These are phyloP conservation scores for Desmodesmus armatus DNA, from an alignment of 139 green algal species.

Conservation along the genomic window DNA sequence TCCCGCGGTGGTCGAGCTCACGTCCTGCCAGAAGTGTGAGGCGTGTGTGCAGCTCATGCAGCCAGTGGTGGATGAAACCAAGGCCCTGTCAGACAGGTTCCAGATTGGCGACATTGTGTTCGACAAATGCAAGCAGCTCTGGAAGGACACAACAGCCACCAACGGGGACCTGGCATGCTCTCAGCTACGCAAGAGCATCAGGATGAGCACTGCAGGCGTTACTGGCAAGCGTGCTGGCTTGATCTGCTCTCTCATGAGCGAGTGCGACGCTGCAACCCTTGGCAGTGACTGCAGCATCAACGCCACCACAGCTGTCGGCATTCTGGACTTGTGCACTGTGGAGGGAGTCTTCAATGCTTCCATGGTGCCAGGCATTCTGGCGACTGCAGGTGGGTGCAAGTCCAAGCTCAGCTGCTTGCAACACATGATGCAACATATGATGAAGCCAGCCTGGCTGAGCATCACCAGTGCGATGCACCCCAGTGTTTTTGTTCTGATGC, in stretches of 20 bases:
- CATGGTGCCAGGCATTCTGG: background rate
- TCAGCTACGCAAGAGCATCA: background rate
- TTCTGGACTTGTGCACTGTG: background rate
- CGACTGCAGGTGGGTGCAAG: background rate
- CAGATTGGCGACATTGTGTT: background rate
- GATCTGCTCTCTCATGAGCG: background rate
- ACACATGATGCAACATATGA: too few species aligned
- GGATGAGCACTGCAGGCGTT: background rate
- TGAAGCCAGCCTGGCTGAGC: too few species aligned
- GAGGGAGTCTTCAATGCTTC: background rate
- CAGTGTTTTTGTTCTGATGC: too few species aligned
- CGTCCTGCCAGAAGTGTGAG: background rate
- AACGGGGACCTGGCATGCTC: background rate
- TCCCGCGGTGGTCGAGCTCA: background rate
- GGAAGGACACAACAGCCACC: background rate
- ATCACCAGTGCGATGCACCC: too few species aligned
- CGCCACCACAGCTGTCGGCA: background rate
- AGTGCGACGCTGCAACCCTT: background rate
- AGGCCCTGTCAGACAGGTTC: conserved; percentile 1
- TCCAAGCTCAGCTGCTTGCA: too few species aligned
- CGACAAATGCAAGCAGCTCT: background rate
- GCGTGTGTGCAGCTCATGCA: background rate
- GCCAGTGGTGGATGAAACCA: background rate
- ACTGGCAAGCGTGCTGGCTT: background rate
- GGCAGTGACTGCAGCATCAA: background rate